These are phyloP conservation scores for Bryoglossum gracile DNA, from an alignment of 495 filamentous ascomycete species.

Conservation along the genomic window DNA sequence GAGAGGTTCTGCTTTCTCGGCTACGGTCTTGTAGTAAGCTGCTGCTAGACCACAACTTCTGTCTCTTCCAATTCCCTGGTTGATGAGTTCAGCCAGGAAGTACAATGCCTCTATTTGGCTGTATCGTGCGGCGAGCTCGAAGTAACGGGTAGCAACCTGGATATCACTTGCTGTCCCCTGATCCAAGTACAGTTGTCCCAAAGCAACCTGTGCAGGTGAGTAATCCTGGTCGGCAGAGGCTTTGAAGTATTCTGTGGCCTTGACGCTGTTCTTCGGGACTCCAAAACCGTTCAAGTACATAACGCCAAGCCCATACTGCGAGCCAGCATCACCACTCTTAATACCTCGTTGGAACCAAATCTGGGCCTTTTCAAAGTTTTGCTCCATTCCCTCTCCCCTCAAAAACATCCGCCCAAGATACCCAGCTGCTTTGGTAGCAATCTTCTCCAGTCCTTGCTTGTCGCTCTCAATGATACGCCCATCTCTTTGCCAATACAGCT, in stretches of 20 bases:
- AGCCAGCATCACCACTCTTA: constrained; percentile 71
- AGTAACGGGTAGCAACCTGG: constrained; percentile 69
- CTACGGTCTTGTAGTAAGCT: constrained; percentile 89
- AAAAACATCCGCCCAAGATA: constrained; percentile 90
- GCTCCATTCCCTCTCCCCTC: constrained; percentile 81
- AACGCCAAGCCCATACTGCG: constrained; percentile 77
- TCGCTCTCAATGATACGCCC: constrained; percentile 50
- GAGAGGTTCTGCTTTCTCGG: constrained; percentile 78
- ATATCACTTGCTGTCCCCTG: constrained; percentile 66
- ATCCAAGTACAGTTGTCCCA: constrained; percentile 83
- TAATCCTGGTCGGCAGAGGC: constrained; percentile 79
- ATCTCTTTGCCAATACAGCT: constrained; percentile 81
- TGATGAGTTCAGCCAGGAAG: constrained; percentile 85
- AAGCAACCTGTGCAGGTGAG: constrained; percentile 70
- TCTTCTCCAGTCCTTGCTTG: constrained; percentile 60
- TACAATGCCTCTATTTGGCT: constrained; percentile 91
- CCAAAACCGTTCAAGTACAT: constrained; percentile 85
- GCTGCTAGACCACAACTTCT: constrained; percentile 74
- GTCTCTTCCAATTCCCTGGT: constrained; percentile 73
- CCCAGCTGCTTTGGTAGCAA: constrained; percentile 82
- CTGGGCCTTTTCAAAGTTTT: constrained; percentile 65
- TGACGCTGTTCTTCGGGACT: constrained; percentile 61
- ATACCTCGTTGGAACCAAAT: constrained; percentile 86
- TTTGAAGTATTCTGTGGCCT: constrained; percentile 75
- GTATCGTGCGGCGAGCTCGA: constrained; percentile 86